Base-by-base conservation (phyloP, 371 early-diverging fungal genomes). In the Umbelopsis sp. region DNA sequence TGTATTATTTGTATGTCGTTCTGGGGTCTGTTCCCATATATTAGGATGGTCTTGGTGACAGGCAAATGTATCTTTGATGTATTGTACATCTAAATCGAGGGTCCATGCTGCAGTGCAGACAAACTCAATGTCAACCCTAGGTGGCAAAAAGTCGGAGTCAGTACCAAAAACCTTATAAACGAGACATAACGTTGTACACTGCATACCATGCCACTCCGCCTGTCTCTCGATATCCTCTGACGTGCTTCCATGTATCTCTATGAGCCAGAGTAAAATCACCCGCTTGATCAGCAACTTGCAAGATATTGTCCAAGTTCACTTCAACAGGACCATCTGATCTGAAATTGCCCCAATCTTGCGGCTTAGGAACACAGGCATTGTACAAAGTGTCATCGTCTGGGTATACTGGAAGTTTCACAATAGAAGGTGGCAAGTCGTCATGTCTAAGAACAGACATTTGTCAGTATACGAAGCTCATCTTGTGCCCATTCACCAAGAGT, bases 251-350 rank as follows among this genome's bases (percentile, higher is more conserved):
- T 14, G 82, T 82, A 68, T 79, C 80, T 51, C 80, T 69, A 50
- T 82, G 82, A 9, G 82, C 82, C 71, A 82, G 66, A 10, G 82
- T 82, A 46, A 76, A 82, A 65, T 82, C 82, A 20, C 82, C 80
- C 14, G 82, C 80, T 65, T 82, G 82, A 44, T 82, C 82, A 1
- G 69, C 75, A 22, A 76, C 65, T 16, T 53, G 50, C 50, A 78
- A 66, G 14, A 75, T 72, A 25, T 77, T 76, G 1, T 77, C 72
- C 16, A 73, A 62, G 16, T 67, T 79, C 37, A 81, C 70, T 0
- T 50, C 25, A n/a, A 69, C 32, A 10, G 72, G 67, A 4, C 65
- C 69, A 11, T 78, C 76, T 2, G 80, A 18, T 35, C 65, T 32
- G 64, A 69, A 80, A 22, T 78, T 71, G 20, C 80, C 82, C 78